Percentiles rank a stretch among this genome's conserved stretches.
Evolutionary conservation across 2,329 filamentous ascomycete genomes (phyloP).

Genomic region (Leptographium radiaticola): DNA sequence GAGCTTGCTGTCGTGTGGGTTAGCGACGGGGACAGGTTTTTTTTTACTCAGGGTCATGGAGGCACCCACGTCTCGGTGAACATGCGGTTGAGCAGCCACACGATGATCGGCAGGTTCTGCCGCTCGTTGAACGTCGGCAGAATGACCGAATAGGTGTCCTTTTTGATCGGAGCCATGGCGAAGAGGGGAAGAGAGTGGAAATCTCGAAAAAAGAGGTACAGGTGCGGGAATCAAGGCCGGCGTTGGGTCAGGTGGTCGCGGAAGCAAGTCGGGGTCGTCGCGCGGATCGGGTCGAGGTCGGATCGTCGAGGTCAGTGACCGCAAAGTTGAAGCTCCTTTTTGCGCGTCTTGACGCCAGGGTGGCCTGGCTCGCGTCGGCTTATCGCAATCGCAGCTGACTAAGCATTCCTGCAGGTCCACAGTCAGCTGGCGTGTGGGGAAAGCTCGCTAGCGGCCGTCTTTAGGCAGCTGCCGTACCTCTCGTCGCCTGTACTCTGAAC

Average conservation of each 20-base stretch:
- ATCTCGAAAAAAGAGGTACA: too few species aligned
- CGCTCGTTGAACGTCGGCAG: constrained; percentile 98
- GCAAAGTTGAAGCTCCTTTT: not conserved
- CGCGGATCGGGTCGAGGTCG: not conserved
- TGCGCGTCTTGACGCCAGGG: not conserved
- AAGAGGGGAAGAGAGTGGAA: not conserved
- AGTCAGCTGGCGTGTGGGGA: not conserved
- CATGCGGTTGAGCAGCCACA: constrained; percentile 84
- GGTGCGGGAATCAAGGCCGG: too few species aligned
- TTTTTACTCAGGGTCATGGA: too few species aligned
- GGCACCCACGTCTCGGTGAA: constrained; percentile 71
- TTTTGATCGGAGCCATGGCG: constrained; percentile 33
- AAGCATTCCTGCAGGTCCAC: not conserved
- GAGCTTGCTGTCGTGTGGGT: constrained; percentile 52
- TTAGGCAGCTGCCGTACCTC: too few species aligned
- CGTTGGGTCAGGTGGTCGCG: not conserved
- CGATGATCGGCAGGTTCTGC: constrained; percentile 88
- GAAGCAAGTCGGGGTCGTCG: not conserved
- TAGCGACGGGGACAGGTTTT: too few species aligned
- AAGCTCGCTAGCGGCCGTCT: not conserved
- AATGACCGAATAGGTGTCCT: constrained; percentile 89
- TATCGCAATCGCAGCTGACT: not conserved
- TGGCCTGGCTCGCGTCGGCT: not conserved
- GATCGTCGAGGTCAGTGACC: not conserved
- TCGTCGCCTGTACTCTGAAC: too few species aligned